Evolutionary conservation across 208 protist species (phyloP).

Genomic region (Wallacemonas collosoma): DNA sequence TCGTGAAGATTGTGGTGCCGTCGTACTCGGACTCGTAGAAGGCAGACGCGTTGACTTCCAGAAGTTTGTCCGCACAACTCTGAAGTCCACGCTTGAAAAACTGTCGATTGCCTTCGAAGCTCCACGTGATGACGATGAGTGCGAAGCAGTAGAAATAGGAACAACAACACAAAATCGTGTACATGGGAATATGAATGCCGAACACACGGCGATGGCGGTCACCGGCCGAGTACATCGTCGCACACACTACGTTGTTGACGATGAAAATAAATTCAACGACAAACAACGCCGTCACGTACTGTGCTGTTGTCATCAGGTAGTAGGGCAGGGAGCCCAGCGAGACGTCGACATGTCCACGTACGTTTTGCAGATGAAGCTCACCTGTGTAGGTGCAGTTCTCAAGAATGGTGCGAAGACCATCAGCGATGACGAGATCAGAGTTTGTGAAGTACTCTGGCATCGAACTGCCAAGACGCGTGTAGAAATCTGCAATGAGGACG

Average conservation of each 20-base stretch:
- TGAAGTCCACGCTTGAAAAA: constrained; percentile 58
- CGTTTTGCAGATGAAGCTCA: constrained; percentile 39
- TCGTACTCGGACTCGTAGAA: constrained; percentile 67
- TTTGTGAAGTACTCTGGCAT: constrained; percentile 66
- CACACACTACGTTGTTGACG: constrained; percentile 42
- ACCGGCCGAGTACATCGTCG: constrained; percentile 59
- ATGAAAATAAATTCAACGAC: constrained; percentile 73
- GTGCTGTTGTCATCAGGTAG: constrained; percentile 62
- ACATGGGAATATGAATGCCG: constrained; percentile 77
- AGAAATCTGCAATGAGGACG: constrained; percentile 72
- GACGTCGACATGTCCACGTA: constrained; percentile 34
- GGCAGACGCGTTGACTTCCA: constrained; percentile 18
- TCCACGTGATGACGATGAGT: constrained; percentile 58
- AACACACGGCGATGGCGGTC: constrained; percentile 73
- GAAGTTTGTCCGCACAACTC: constrained; percentile 47
- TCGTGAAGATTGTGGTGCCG: constrained; percentile 65
- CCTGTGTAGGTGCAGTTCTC: constrained; percentile 62
- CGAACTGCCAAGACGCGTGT: constrained; percentile 49
- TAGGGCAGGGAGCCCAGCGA: constrained; percentile 43
- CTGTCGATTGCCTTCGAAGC: constrained; percentile 43
- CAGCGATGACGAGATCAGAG: constrained; percentile 32
- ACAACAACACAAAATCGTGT: constrained; percentile 66
- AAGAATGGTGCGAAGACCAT: constrained; percentile 50
- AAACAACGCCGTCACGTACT: constrained; percentile 66
- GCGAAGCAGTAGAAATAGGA: constrained; percentile 63